Conservation (phyloP, 257 asterid species). For the Echium plantagineum region DNA sequence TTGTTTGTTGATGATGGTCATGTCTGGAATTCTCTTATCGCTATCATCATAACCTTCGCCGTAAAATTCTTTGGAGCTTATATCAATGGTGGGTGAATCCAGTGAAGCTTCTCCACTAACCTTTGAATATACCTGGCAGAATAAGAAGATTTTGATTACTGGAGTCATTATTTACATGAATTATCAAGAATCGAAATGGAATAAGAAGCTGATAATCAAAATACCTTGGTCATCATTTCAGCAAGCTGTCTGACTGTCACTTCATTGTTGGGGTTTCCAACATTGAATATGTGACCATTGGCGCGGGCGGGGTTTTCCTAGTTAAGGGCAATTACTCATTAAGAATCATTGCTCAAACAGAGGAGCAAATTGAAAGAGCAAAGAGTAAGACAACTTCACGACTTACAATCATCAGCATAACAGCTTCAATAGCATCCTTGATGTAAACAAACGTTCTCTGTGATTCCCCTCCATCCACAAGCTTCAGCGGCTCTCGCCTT, state of each 20-base stretch:
- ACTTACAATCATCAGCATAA: slow-evolving; percentile 83
- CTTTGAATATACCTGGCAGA: slow-evolving; percentile 57
- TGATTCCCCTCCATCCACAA: slow-evolving; percentile 91
- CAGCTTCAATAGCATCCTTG: slow-evolving; percentile 93
- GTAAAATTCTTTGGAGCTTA: slow-evolving; percentile 83
- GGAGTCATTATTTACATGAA: neutral
- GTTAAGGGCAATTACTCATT: neutral
- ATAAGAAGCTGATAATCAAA: slow-evolving; percentile 3
- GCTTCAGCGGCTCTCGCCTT: slow-evolving; percentile 82
- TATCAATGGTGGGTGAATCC: slow-evolving; percentile 61
- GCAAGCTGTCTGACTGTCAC: slow-evolving; percentile 95
- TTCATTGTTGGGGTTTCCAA: slow-evolving; percentile 93
- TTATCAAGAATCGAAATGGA: slow-evolving; percentile 1
- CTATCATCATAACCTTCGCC: slow-evolving; percentile 97
- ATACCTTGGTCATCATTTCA: slow-evolving; percentile 93
- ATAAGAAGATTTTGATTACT: slow-evolving; percentile 1
- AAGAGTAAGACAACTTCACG: slow-evolving; percentile 3
- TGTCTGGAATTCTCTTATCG: slow-evolving; percentile 93
- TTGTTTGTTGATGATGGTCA: slow-evolving; percentile 84
- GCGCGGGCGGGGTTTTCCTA: slow-evolving; percentile 96
- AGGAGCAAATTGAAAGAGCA: neutral
- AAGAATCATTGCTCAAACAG: neutral
- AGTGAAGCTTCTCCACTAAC: slow-evolving; percentile 71
- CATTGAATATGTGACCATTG: slow-evolving; percentile 81
- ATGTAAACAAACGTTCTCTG: slow-evolving; percentile 88